Base-by-base conservation (phyloP, 2,329 filamentous ascomycete species). In the Thielaviopsis ethacetica region DNA sequence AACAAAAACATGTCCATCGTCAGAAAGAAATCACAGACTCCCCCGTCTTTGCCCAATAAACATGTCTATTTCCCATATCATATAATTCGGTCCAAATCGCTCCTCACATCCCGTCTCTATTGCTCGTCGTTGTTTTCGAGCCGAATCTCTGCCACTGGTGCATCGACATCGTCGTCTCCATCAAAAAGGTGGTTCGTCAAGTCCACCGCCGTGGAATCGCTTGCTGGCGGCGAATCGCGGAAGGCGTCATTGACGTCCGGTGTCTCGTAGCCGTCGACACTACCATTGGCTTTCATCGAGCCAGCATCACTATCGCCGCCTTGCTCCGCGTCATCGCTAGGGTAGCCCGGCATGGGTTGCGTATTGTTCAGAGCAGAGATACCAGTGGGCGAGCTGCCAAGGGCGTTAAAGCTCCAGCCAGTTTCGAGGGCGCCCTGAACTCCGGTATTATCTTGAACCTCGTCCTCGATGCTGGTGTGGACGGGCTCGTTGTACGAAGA, bases 391-490 rank as follows among this genome's bases (percentile, higher is more conserved):
- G 66, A 66, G 53, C 68, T 69, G 53, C 51, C 57, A 41, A 76
- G 65, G 21, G 65, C 67, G 44, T 68, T 67, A 62, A 81, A 81
- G 62, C 65, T 76, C 78, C 78, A 81, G 38, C 65, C 63, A 61
- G 73, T 69, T 22, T 66, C 65, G 49, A 71, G 61, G 17, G 70
- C 67, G 47, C 66, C 67, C 38, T 66, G 57, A n/a, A 61, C 49
- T 64, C 64, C 61, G 68, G 63, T 50, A 44, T 54, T 55, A 51
- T 71, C 27, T 67, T 63, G 61, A 74, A 65, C 72, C 63, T 80
- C 77, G 51, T 79, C 76, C 60, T 78, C 76, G 59, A 76, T 73
- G 62, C 72, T 76, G 52, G 68, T 67, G 17, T 72, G 74, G 26
- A 76, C 65, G 21, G 63, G 63, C 17, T 64, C 64, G 47, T 65